phyloP scores from a whole-genome alignment of 106 monocot genomes.

The Dioscorea dumetorum region DNA sequence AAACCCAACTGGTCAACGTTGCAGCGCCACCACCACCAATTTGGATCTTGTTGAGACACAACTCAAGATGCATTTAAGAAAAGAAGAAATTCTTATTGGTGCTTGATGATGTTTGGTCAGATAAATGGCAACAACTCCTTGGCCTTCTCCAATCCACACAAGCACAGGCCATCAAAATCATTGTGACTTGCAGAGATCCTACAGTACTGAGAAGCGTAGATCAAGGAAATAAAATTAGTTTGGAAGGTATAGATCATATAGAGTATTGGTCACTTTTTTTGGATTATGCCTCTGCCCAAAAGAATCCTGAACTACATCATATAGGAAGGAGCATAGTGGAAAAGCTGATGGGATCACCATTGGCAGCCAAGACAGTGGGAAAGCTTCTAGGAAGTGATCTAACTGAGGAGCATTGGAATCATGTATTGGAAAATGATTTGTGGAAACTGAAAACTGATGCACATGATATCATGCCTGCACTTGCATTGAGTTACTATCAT shows the following conservation, averaged over 20 bases:
- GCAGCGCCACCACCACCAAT: too few species aligned
- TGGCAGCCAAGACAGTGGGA: conserved; percentile 34
- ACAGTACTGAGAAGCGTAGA: conserved; percentile 3
- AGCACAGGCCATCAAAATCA: conserved; percentile 21
- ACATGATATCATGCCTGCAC: conserved; percentile 9
- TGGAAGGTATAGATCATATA: conserved; percentile 7
- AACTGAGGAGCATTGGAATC: conserved; percentile 10
- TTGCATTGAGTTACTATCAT: conserved; percentile 22
- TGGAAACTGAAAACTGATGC: not conserved
- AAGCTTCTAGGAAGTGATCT: not conserved
- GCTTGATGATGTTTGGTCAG: conserved; percentile 41
- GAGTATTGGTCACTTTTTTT: conserved; percentile 19
- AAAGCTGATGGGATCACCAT: conserved; percentile 23
- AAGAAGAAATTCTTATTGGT: conserved; percentile 30
- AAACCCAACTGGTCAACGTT: too few species aligned
- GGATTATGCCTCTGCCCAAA: conserved; percentile 6
- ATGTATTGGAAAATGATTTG: conserved; percentile 8
- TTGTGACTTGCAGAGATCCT: conserved; percentile 26
- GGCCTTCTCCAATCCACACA: not conserved
- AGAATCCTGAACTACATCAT: not conserved
- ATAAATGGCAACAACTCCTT: conserved; percentile 16
- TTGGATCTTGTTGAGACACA: conserved; percentile 7
- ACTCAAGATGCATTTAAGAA: conserved; percentile 8
- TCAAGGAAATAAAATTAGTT: not conserved
- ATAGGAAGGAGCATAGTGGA: conserved; percentile 17